phyloP scores from a whole-genome alignment of 2,329 filamentous ascomycete species.

The Fusarium lateritium region DNA sequence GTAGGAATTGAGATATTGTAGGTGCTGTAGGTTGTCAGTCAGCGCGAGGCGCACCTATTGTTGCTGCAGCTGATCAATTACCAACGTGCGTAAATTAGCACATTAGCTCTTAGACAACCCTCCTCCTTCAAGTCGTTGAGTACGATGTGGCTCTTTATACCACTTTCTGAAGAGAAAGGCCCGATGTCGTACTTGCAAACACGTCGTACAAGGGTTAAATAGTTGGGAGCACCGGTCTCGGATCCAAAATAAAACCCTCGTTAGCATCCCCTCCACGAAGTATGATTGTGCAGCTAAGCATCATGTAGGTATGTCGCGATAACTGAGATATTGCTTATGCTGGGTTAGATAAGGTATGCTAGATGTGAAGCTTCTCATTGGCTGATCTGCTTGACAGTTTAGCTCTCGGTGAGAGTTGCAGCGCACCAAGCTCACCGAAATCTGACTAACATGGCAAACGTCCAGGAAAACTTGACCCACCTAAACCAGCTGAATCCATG shows the following conservation, averaged over 20 bases:
- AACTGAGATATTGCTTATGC: constrained; percentile 20
- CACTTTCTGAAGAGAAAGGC: constrained; percentile 1
- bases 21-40: not conserved
- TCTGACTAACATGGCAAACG: not conserved
- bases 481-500: no score
- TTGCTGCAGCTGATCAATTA: constrained; percentile 12
- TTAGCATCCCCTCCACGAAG: constrained; percentile 3
- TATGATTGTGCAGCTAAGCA: constrained; percentile 8
- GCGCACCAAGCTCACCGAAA: constrained; percentile 11
- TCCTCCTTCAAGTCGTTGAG: not conserved
- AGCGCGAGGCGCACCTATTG: constrained; percentile 12
- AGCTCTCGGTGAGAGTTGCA: constrained; percentile 15
- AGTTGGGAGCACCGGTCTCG: constrained; percentile 28
- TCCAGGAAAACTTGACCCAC: no score
- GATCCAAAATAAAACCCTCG: constrained; percentile 6
- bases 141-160: constrained; percentile 21
- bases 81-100: not conserved
- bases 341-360: constrained; percentile 13
- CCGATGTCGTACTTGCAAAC: constrained; percentile 25
- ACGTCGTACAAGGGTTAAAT: constrained; percentile 20
- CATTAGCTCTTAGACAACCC: constrained; percentile 1
- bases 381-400: constrained; percentile 10
- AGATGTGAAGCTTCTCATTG: constrained; percentile 35
- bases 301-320: constrained; percentile 28
- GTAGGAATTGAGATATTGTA: constrained; percentile 14